Evolutionary conservation across 2,329 filamentous ascomycete species (phyloP).

Genomic region (Botrytis fabae): DNA sequence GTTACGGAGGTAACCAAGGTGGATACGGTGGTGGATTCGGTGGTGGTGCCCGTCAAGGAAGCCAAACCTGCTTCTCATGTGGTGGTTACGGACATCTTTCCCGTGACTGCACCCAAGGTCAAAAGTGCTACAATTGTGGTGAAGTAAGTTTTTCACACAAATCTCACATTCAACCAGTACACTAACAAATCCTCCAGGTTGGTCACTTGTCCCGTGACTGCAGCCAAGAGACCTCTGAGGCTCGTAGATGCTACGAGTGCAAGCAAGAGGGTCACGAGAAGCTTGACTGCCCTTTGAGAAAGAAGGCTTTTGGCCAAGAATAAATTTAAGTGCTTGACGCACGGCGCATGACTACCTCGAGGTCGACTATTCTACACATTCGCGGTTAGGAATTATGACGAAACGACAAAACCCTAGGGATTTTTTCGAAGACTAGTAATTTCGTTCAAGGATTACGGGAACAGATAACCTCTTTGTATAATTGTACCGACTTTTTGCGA

Average conservation of each 20-base stretch:
- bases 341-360: slow-evolving; percentile 34
- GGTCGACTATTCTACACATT: slow-evolving; percentile 32
- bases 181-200: slow-evolving; percentile 10
- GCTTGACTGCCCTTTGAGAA: slow-evolving; percentile 71
- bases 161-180: neutral
- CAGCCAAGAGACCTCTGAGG: slow-evolving; percentile 83
- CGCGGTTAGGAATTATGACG: slow-evolving; percentile 35
- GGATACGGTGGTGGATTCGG: slow-evolving; percentile 45
- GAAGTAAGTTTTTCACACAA: slow-evolving; percentile 72
- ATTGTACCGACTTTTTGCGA: slow-evolving; percentile 24
- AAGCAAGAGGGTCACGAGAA: slow-evolving; percentile 67
- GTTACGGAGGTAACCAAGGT: slow-evolving; percentile 42
- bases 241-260: slow-evolving; percentile 99
- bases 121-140: slow-evolving; percentile 99
- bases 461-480: slow-evolving; percentile 37
- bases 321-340: slow-evolving; percentile 54
- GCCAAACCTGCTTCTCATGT: slow-evolving; percentile 97
- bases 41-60: slow-evolving; percentile 53
- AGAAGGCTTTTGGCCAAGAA: slow-evolving; percentile 22
- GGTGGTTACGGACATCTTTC: slow-evolving; percentile 97
- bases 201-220: slow-evolving; percentile 66
- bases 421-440: slow-evolving; percentile 39
- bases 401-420: slow-evolving; percentile 36
- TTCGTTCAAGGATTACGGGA: slow-evolving; percentile 39
- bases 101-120: slow-evolving; percentile 94